phyloP scores from a whole-genome alignment of 1,284 basidiomycete genomes.

The Ganoderma multipileum region DNA sequence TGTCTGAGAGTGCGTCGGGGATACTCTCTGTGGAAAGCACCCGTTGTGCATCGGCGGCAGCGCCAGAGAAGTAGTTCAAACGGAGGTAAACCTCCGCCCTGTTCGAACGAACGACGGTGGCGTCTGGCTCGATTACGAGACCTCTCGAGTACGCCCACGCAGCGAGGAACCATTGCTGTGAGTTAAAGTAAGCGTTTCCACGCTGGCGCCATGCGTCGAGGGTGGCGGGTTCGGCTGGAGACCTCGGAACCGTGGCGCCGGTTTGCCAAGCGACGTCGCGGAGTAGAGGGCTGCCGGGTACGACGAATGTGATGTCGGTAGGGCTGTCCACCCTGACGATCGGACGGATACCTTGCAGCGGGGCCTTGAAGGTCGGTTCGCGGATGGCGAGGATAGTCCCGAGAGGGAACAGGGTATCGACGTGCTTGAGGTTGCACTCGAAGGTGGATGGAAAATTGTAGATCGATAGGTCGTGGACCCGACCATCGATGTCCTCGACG shows the following conservation, averaged over 20 bases:
- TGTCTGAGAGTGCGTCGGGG: constrained; percentile 3
- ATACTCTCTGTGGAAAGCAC: constrained; percentile 16
- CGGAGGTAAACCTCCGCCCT: constrained; percentile 34
- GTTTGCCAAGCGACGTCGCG: constrained; percentile 21
- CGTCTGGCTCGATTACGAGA: constrained; percentile 24
- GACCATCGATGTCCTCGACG: constrained; percentile 41
- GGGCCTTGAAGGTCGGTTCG: constrained; percentile 42
- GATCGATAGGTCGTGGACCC: constrained; percentile 32
- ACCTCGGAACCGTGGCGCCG: constrained; percentile 4
- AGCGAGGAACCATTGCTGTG: constrained; percentile 33
- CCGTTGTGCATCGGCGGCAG: constrained; percentile 31
- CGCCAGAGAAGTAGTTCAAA: constrained; percentile 32
- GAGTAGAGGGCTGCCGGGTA: constrained; percentile 15
- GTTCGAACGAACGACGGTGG: constrained; percentile 28
- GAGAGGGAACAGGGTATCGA: constrained; percentile 40
- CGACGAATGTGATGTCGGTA: constrained; percentile 38
- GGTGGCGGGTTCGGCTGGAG: constrained; percentile 12
- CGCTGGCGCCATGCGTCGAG: constrained; percentile 27
- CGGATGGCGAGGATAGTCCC: constrained; percentile 41
- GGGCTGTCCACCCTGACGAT: constrained; percentile 42
- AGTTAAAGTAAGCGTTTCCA: constrained; percentile 30
- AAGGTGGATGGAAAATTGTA: constrained; percentile 40
- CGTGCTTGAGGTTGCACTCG: constrained; percentile 27
- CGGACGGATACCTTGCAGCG: constrained; percentile 25
- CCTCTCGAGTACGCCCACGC: constrained; percentile 35